Evolutionary conservation across 2,329 filamentous ascomycete species (phyloP), one percentile per base, ranked within the genome.

Genomic region (Cladosporium sp.): DNA sequence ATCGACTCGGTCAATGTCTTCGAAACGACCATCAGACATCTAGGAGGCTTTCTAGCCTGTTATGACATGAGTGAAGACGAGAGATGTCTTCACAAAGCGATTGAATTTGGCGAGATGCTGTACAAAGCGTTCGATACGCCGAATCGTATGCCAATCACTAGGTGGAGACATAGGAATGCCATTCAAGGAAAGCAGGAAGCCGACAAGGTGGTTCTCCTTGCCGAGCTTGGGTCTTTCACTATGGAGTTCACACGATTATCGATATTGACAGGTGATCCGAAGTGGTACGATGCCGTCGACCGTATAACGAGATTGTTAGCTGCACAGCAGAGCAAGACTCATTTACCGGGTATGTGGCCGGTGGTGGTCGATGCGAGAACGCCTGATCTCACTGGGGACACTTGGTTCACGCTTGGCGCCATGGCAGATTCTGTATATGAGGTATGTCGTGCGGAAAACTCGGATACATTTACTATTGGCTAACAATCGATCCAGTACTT

Each of bases 161-260:
- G 76, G 54, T 79, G 76, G 77, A 68, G 74, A 17, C 71, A 75
- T 24, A 68, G 71, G 50, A 67, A 70, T 12, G 73, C 72, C 15
- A 66, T 73, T 3, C 66, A 68, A 20, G 72, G 70, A n/a, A 59
- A 66, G 24, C 76, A 77, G 57, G 64, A 69, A 15, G 76, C 77
- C 15, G 71, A 76, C 52, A 63, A 70, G 2, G 67, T 67, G 6
- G 72, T 77, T 0, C 66, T 79, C 17, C 66, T 79, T 13, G 77
- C 77, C 1, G 77, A 80, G 59, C 73, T 80, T 54, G 77, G 76
- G 1, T 77, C 74, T 2, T 65, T 80, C 51, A 73, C 71, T 1
- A 72, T 80, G 73, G 77, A 80, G 58, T 79, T 80, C 57, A 77
- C 77, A 4, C 70, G 74, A 9, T 70, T 80, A 1, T 75, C 76